Evolutionary conservation across 768 basidiomycete species (phyloP).

Genomic region (Phallus indusiatus): DNA sequence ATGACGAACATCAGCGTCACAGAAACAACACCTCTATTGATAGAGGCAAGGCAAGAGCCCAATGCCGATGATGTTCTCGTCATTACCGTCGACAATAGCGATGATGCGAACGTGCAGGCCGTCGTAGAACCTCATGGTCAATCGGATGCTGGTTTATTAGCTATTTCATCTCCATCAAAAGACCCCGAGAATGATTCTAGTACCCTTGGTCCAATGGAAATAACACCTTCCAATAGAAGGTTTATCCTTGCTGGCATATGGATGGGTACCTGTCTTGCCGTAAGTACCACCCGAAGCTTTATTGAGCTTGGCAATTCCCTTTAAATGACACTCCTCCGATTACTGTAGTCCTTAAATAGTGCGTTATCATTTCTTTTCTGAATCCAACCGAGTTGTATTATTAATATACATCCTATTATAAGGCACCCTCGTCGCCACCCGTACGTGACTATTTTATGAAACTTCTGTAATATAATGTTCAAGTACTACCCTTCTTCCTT

Average conservation of each 20-base stretch:
- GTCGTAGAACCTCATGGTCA: neutral
- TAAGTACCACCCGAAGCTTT: constrained; percentile 26
- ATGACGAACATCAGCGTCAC: neutral
- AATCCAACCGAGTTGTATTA: neutral
- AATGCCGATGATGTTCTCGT: neutral
- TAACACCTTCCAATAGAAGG: constrained; percentile 46
- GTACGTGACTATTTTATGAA: constrained; percentile 29
- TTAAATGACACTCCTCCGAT: neutral
- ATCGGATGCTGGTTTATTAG: neutral
- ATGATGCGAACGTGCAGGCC: neutral
- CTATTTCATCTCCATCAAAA: neutral
- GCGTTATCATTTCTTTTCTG: constrained; percentile 15
- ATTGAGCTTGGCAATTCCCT: neutral
- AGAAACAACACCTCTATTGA: neutral
- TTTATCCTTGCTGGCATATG: constrained; percentile 64
- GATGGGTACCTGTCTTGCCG: constrained; percentile 65
- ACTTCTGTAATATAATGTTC: constrained; percentile 1
- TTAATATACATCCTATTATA: neutral
- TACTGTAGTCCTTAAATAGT: constrained; percentile 43
- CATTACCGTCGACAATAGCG: neutral
- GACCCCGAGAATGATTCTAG: neutral
- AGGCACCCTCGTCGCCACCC: constrained; percentile 73
- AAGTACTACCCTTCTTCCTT: neutral
- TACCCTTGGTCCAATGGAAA: constrained; percentile 45
- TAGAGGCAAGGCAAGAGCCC: neutral